Evolutionary conservation across 2,329 filamentous ascomycete species (phyloP).

Genomic region (Colletotrichum chrysophilum): DNA sequence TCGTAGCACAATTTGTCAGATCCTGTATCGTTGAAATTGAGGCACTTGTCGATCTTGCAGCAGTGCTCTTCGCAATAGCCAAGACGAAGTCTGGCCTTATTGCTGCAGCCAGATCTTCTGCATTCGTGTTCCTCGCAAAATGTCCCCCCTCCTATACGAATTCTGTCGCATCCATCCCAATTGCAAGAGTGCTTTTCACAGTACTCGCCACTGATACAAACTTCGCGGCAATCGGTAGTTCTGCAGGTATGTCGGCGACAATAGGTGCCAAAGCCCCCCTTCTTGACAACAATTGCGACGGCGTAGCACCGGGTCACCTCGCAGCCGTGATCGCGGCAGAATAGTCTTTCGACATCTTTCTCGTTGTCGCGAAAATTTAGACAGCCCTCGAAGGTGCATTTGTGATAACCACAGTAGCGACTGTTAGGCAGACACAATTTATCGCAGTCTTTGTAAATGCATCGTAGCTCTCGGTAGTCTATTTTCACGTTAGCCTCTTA

Average conservation of each 20-base stretch:
- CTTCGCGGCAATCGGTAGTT: constrained; percentile 1
- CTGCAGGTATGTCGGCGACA: constrained; percentile 15
- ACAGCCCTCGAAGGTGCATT: constrained; percentile 17
- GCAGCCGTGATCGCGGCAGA: constrained; percentile 14
- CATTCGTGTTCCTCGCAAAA: constrained; percentile 15
- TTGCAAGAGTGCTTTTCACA: background rate
- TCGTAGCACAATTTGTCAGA: constrained; percentile 10
- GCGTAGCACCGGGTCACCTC: constrained; percentile 1
- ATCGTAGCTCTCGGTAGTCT: constrained; percentile 1
- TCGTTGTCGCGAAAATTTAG: constrained; percentile 6
- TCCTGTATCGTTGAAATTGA: constrained; percentile 10
- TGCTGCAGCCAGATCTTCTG: background rate
- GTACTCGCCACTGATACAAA: background rate
- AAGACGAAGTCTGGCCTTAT: background rate
- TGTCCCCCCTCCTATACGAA: background rate
- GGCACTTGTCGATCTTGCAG: constrained; percentile 13
- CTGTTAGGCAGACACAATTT: background rate
- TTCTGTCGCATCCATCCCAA: constrained; percentile 3
- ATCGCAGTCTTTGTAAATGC: background rate
- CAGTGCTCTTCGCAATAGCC: constrained; percentile 13
- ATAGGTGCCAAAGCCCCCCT: background rate
- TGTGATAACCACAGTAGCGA: background rate
- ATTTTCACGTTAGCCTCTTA: background rate
- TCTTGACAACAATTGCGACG: background rate
- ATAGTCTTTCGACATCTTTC: background rate